Conservation (phyloP, 495 filamentous ascomycete genomes). For the Wilcoxina mikolae region DNA sequence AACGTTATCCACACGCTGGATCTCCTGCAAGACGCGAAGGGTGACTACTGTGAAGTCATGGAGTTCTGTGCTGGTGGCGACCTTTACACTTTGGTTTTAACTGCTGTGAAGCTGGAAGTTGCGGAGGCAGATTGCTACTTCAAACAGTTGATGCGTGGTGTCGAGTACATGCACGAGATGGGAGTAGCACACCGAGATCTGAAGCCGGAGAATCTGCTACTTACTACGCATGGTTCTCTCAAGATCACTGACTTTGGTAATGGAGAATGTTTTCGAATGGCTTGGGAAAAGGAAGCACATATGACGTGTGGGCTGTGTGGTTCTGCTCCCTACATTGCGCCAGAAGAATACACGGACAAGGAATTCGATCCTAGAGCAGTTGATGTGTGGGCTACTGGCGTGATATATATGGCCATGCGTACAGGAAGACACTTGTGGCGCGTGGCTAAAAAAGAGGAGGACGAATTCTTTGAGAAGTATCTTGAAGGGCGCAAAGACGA, state of each 20-base stretch:
- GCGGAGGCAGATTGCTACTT: conserved; percentile 95
- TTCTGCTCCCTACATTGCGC: conserved; percentile 92
- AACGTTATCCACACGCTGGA: conserved; percentile 98
- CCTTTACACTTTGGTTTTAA: conserved; percentile 84
- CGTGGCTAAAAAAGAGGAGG: conserved; percentile 86
- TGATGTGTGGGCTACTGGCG: conserved; percentile 93
- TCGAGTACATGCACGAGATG: conserved; percentile 99
- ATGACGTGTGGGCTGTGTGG: conserved; percentile 96
- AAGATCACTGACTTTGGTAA: conserved; percentile 99
- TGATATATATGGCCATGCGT: conserved; percentile 99
- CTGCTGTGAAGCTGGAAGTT: conserved; percentile 85
- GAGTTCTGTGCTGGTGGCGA: conserved; percentile 97
- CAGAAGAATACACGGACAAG: conserved; percentile 84
- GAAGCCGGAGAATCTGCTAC: conserved; percentile 90
- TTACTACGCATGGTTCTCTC: conserved; percentile 83
- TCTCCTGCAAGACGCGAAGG: conserved; percentile 86
- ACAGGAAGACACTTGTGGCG: conserved; percentile 93
- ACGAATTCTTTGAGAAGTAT: conserved; percentile 92
- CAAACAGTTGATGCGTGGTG: conserved; percentile 98
- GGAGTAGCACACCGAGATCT: conserved; percentile 94
- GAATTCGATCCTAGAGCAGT: conserved; percentile 96
- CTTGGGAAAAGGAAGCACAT: conserved; percentile 94
- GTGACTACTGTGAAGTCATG: conserved; percentile 99
- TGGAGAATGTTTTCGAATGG: conserved; percentile 98
- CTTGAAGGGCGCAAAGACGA: conserved; percentile 82